phyloP scores from a whole-genome alignment of 257 asterid species.

The Solanum etuberosum region DNA sequence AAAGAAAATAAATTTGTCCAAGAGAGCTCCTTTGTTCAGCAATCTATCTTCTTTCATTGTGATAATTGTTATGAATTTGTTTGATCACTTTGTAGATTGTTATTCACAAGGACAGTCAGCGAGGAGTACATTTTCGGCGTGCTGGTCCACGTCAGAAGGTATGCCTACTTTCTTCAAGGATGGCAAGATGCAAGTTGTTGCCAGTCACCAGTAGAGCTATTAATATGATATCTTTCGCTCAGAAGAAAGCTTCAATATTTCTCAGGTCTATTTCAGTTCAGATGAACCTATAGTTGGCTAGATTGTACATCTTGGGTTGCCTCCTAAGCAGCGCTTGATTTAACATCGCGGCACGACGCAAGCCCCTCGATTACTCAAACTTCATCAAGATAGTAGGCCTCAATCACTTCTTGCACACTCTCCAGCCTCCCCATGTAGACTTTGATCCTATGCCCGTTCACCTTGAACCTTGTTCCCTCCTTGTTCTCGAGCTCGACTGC shows the following conservation, averaged over 20 bases:
- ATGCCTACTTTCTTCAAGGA: conserved; percentile 1
- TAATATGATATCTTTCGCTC: background rate
- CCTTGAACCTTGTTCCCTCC: too few relatives aligned
- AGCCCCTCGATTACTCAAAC: too few relatives aligned
- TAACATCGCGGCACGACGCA: too few relatives aligned
- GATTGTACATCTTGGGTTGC: too few relatives aligned
- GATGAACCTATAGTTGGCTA: too few relatives aligned
- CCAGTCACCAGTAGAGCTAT: background rate
- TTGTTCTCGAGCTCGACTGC: too few relatives aligned
- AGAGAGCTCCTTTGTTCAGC: background rate
- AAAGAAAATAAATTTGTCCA: background rate
- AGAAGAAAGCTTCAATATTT: background rate
- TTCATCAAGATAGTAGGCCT: too few relatives aligned
- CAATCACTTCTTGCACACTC: too few relatives aligned
- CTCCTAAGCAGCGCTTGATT: too few relatives aligned
- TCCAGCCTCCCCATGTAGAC: too few relatives aligned
- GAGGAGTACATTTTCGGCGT: conserved; percentile 85
- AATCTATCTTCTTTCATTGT: background rate
- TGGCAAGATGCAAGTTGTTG: background rate
- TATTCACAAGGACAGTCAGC: conserved; percentile 78
- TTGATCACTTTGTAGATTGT: conserved; percentile 39
- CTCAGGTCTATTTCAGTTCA: conserved; percentile 73
- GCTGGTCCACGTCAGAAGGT: conserved; percentile 99
- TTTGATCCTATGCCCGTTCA: too few relatives aligned
- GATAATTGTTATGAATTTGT: background rate